These are phyloP conservation scores for Sarcodon sp. DNA, from an alignment of 768 basidiomycete genomes.

Conservation along the genomic window DNA sequence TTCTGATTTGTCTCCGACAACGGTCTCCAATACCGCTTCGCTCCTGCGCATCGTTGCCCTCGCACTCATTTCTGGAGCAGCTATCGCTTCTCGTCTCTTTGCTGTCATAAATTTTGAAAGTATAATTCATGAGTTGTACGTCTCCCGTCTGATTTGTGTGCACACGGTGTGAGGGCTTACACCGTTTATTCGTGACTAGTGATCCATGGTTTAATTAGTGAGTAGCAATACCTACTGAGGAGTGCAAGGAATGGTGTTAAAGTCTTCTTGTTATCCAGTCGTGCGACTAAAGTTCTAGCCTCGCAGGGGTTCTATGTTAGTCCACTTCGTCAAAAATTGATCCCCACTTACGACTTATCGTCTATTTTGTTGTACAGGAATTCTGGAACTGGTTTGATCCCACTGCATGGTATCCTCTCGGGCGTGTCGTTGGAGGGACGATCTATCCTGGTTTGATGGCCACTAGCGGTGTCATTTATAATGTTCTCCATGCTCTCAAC, in stretches of 20 bases:
- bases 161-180: not conserved
- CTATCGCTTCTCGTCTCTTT: constrained; percentile 91
- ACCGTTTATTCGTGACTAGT: constrained; percentile 23
- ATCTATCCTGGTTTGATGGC: constrained; percentile 99
- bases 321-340: constrained; percentile 2
- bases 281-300: constrained; percentile 85
- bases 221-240: constrained; percentile 19
- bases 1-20: constrained; percentile 51
- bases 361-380: constrained; percentile 40
- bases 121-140: constrained; percentile 98
- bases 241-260: not conserved
- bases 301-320: constrained; percentile 92
- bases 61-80: constrained; percentile 83
- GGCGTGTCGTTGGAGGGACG: constrained; percentile 95
- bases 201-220: constrained; percentile 99
- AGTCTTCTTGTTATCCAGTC: constrained; percentile 30
- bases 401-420: constrained; percentile 98
- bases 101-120: constrained; percentile 98
- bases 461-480: constrained; percentile 96
- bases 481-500: constrained; percentile 72
- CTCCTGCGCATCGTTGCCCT: constrained; percentile 87
- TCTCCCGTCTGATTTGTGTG: constrained; percentile 6
- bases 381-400: constrained; percentile 99
- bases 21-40: constrained; percentile 80
- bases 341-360: constrained; percentile 5